These are phyloP conservation scores for Heterococcus sp. DNA, from an alignment of 108 stramenopile genomes.

Conservation along the genomic window DNA sequence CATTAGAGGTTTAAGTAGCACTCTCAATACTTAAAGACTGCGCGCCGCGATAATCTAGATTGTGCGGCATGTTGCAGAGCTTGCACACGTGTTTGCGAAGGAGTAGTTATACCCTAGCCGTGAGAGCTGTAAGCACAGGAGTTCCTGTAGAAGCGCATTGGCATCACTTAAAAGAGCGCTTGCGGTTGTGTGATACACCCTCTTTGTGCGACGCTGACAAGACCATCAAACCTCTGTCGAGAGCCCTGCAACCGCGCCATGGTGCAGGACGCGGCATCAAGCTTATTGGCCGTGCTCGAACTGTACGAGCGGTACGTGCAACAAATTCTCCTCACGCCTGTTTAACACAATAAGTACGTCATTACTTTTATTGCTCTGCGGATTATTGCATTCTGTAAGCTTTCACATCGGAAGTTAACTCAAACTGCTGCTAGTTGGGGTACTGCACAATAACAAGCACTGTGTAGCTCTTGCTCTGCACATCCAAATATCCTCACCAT, in stretches of 20 bases:
- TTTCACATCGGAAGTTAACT: background rate
- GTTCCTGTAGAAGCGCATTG: background rate
- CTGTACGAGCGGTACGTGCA: conserved; percentile 20
- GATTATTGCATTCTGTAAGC: too few relatives aligned
- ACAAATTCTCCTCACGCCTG: too few relatives aligned
- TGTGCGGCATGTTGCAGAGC: too few relatives aligned
- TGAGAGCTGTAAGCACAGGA: background rate
- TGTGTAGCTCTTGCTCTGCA: background rate
- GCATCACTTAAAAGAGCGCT: conserved; percentile 3
- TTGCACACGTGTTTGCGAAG: too few relatives aligned
- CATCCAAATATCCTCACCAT: background rate
- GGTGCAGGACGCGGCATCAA: conserved; percentile 6
- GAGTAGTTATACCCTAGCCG: too few relatives aligned
- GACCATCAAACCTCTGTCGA: background rate
- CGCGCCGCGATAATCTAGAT: too few relatives aligned
- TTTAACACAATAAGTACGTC: too few relatives aligned
- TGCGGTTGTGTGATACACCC: conserved; percentile 28
- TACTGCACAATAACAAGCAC: background rate
- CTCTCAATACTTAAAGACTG: too few relatives aligned
- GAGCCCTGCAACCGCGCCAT: background rate
- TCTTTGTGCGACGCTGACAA: conserved; percentile 44
- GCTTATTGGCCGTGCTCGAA: conserved; percentile 28
- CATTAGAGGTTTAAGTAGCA: too few relatives aligned
- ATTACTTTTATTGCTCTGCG: too few relatives aligned
- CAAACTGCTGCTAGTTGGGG: background rate